Percentiles rank a stretch among this genome's conserved stretches.
Conservation (phyloP, 192 early-diverging fungal genomes). For the Coemansia sp. region DNA sequence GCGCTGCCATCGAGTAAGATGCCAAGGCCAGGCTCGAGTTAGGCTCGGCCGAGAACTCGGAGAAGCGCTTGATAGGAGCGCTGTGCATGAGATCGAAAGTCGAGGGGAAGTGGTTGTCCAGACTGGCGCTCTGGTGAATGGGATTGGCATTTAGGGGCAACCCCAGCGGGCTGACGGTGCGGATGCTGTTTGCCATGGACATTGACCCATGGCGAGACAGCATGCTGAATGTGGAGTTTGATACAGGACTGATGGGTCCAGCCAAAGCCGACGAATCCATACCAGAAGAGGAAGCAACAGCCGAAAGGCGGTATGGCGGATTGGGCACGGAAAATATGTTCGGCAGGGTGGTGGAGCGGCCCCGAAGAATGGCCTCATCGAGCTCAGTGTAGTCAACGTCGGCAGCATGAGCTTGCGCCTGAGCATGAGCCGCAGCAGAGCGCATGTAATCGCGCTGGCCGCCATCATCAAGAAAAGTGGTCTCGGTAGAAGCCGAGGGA, state of each 20-base stretch:
- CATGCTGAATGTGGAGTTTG: slow-evolving; percentile 37
- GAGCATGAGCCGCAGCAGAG: background rate
- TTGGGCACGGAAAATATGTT: slow-evolving; percentile 47
- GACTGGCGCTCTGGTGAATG: slow-evolving; percentile 47
- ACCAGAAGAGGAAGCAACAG: background rate
- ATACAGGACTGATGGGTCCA: slow-evolving; percentile 36
- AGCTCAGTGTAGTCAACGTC: slow-evolving; percentile 50
- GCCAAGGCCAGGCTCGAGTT: slow-evolving; percentile 27
- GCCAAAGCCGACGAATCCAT: slow-evolving; percentile 17
- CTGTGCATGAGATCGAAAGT: slow-evolving; percentile 18
- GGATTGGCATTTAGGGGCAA: slow-evolving; percentile 37
- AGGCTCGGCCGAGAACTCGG: slow-evolving; percentile 32
- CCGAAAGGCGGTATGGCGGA: slow-evolving; percentile 36
- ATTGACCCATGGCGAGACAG: slow-evolving; percentile 51
- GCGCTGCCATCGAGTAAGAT: slow-evolving; percentile 37
- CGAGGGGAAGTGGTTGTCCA: slow-evolving; percentile 41
- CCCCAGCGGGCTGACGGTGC: slow-evolving; percentile 49
- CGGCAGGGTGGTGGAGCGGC: slow-evolving; percentile 52
- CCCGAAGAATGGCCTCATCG: slow-evolving; percentile 56
- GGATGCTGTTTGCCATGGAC: slow-evolving; percentile 35
- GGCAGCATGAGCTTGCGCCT: background rate
- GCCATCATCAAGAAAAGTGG: background rate
- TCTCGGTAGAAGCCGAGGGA: background rate
- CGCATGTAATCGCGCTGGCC: background rate
- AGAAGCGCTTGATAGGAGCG: slow-evolving; percentile 29